Evolutionary conservation across 441 rosid species (phyloP), one percentile per base, ranked within the genome.

Genomic region (Populus hybrid): DNA sequence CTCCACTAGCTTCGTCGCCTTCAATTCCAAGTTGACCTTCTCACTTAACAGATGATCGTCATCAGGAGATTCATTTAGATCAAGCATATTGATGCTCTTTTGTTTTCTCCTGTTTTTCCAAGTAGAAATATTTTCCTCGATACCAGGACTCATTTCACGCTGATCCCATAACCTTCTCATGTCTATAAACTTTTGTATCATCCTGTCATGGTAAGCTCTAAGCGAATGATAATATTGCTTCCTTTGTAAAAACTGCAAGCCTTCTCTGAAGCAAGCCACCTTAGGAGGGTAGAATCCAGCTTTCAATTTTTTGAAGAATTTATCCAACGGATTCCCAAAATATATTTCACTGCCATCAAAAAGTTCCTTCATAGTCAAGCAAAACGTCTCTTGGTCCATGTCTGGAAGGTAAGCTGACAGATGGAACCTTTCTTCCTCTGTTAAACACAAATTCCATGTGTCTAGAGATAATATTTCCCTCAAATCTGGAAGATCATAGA

Each of bases 381-480:
- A 64, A 78, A 89, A 91, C 7, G 86, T 85, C 70, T 87, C 82
- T 74, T 86, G 87, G 72, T 88, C 92, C 91, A 89, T 84, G 85
- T 91, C 93, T 2, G 95, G 95, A 65, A 91, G 90, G 83, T 85
- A 86, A 81, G 84, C 83, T 9, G 90, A 84, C 30, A 91, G 83
- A 50, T 59, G 73, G 76, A 85, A 88, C 79, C 93, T 86, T 73
- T 91, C 95, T 76, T 88, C 93, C 79, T 88, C 90, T 0, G 93
- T 86, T 59, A 89, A 84, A 82, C 84, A 83, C 23, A 85, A 88
- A 82, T 91, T 86, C 95, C 95, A 91, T 59, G 95, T 87, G 57
- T 85, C 92, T 36, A 83, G 24, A 70, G 91, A 91, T 67, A 91
- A 77, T 75, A 91, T 85, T 64, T 78, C 86, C 80, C 59, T 89